Evolutionary conservation across 805 yeast genomes (phyloP).

Genomic region (Pichia scutulata): DNA sequence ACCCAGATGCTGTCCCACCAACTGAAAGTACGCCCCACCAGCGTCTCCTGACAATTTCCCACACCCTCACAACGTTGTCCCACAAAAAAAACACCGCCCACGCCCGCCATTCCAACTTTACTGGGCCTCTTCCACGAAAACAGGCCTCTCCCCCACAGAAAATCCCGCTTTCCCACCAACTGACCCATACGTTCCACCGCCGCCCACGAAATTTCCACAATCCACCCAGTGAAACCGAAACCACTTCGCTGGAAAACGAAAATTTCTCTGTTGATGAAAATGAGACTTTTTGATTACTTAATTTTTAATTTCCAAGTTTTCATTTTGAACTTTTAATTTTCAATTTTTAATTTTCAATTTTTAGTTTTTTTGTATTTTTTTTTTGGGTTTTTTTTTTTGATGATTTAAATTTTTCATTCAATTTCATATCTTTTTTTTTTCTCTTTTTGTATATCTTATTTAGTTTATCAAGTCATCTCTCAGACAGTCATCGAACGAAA

Average conservation of each 20-base stretch:
- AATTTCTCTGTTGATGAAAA: background rate
- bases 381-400: background rate
- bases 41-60: background rate
- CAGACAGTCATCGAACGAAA: too few relatives aligned
- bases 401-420: too few relatives aligned
- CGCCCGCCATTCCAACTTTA: background rate
- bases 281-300: background rate
- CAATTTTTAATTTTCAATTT: too few relatives aligned
- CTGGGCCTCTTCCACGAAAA: background rate
- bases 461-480: too few relatives aligned
- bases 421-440: too few relatives aligned
- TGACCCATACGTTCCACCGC: background rate
- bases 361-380: background rate
- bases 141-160: background rate
- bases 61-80: background rate
- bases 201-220: background rate
- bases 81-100: background rate
- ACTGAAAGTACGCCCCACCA: background rate
- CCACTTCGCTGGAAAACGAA: background rate
- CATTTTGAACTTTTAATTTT: too few relatives aligned
- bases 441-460: too few relatives aligned
- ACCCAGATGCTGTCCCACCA: background rate
- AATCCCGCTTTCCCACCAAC: background rate
- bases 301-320: too few relatives aligned
- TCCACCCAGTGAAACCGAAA: background rate